A percentile compares a stretch with the other conserved stretches of the same genome.
Conservation (phyloP, 495 filamentous ascomycete genomes). For the Astrothelium subdiscretum region DNA sequence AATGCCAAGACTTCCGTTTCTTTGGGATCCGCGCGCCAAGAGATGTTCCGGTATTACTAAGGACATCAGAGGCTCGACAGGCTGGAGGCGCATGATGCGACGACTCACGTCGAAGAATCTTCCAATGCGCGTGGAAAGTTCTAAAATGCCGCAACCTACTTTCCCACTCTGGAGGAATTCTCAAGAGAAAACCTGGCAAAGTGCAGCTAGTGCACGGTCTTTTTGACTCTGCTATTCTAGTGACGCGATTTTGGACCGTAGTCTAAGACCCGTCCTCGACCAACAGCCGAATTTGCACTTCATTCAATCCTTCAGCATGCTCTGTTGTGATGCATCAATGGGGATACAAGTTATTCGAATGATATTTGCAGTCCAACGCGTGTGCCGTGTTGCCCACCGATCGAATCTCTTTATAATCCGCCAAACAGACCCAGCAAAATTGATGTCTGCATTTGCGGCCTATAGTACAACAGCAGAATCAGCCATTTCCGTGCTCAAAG, state of each 20-base stretch:
- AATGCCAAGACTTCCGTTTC: not conserved
- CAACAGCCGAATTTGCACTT: no score
- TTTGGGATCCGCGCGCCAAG: not conserved
- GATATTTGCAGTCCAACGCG: slow-evolving; percentile 13
- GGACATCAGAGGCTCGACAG: not conserved
- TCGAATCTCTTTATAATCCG: slow-evolving; percentile 11
- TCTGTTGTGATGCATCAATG: not conserved
- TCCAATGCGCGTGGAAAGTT: not conserved
- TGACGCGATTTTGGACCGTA: no score
- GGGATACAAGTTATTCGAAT: slow-evolving; percentile 8
- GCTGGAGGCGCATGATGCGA: not conserved
- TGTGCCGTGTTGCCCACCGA: slow-evolving; percentile 17
- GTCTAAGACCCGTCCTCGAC: no score
- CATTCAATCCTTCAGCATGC: not conserved
- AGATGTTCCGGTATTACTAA: no score
- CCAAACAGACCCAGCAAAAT: slow-evolving; percentile 25
- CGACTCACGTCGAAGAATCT: not conserved
- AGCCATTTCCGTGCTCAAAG: not conserved
- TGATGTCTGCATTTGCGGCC: slow-evolving; percentile 19
- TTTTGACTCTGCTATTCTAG: no score
- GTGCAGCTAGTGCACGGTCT: no score
- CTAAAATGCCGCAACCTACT: not conserved
- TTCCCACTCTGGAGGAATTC: not conserved
- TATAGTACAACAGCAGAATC: not conserved
- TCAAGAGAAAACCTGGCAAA: not conserved